These are phyloP conservation scores for Sabuloglossum arenarium DNA, from an alignment of 495 filamentous ascomycete species.

Conservation along the genomic window DNA sequence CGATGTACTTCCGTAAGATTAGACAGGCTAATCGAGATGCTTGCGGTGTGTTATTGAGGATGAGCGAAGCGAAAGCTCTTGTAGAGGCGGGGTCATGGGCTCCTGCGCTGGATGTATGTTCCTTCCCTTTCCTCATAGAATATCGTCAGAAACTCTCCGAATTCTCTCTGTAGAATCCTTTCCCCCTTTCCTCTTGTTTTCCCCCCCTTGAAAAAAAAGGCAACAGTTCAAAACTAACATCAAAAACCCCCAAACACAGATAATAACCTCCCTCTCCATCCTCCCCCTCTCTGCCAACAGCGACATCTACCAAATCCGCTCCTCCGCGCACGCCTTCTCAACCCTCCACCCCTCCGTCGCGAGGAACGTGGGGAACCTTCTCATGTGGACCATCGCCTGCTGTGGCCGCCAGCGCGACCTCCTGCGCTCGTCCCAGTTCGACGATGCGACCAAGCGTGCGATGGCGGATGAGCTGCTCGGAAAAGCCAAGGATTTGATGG, in stretches of 20 bases:
- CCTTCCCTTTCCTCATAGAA: neutral
- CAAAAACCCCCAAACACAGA: constrained; percentile 22
- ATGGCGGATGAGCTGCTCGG: constrained; percentile 51
- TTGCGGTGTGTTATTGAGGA: constrained; percentile 48
- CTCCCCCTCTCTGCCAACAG: constrained; percentile 54
- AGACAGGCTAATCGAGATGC: constrained; percentile 42
- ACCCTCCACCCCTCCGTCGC: constrained; percentile 49
- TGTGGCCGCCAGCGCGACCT: constrained; percentile 54
- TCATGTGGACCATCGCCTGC: constrained; percentile 81
- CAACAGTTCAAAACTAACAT: no score
- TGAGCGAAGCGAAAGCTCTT: constrained; percentile 53
- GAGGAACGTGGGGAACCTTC: constrained; percentile 65
- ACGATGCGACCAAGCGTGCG: constrained; percentile 43
- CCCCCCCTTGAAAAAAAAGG: neutral
- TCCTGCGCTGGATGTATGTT: constrained; percentile 60
- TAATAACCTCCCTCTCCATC: constrained; percentile 48
- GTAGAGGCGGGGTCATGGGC: constrained; percentile 56
- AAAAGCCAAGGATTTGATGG: constrained; percentile 69
- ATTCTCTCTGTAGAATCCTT: neutral
- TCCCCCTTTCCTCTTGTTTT: neutral
- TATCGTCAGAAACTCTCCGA: neutral
- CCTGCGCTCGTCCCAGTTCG: constrained; percentile 43
- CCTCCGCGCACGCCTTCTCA: constrained; percentile 53
- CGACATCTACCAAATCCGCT: constrained; percentile 51
- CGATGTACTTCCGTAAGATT: constrained; percentile 52